Evolutionary conservation across 148 eudicot species (phyloP).

Genomic region (Persicaria maculosa): DNA sequence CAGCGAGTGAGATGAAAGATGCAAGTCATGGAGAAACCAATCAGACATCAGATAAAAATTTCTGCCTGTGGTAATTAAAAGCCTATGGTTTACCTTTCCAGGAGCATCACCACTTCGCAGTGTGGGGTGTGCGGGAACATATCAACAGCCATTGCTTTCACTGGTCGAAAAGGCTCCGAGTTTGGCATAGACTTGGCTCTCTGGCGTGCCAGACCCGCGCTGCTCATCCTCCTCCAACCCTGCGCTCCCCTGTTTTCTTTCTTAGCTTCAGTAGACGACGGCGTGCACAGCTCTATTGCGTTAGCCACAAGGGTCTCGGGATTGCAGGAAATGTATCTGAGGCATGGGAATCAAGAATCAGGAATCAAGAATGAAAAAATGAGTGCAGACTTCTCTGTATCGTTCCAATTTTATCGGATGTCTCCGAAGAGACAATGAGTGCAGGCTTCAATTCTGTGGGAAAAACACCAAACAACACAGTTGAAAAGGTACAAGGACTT

Average conservation of each 20-base stretch:
- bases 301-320: conserved; percentile 91
- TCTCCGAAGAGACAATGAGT: too few relatives aligned
- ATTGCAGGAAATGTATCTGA: conserved; percentile 93
- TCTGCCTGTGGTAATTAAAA: too few relatives aligned
- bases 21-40: too few relatives aligned
- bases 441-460: too few relatives aligned
- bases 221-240: conserved; percentile 83
- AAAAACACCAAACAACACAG: not conserved
- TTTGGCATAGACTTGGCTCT: conserved; percentile 85
- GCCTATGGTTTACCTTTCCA: conserved; percentile 48
- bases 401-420: too few relatives aligned
- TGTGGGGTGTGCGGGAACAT: conserved; percentile 94
- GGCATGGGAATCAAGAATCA: conserved; percentile 1
- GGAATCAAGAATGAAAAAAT: too few relatives aligned
- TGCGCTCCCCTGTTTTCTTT: conserved; percentile 49
- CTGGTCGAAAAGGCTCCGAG: conserved; percentile 80
- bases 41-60: too few relatives aligned
- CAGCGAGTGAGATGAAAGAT: too few relatives aligned
- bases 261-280: conserved; percentile 51
- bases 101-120: conserved; percentile 92
- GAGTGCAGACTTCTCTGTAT: too few relatives aligned
- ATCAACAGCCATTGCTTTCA: conserved; percentile 96
- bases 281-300: conserved; percentile 94
- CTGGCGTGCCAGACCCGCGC: conserved; percentile 81
- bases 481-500: conserved; percentile 21